Evolutionary conservation across 768 basidiomycete genomes (phyloP), one percentile per base, ranked within the genome.

Genomic region (Calocybe gangraenosa): DNA sequence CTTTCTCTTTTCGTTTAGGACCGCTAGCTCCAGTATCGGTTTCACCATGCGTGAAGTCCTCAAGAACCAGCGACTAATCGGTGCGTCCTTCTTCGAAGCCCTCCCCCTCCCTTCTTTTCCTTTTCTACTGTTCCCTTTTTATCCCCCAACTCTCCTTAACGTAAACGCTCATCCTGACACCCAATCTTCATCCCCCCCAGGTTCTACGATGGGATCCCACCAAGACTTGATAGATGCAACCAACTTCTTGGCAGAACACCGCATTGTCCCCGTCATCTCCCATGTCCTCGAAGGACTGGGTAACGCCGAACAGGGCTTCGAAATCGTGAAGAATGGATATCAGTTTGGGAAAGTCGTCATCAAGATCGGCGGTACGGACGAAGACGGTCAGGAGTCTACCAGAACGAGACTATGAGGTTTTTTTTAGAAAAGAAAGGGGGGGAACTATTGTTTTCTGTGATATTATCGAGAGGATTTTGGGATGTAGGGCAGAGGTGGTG

Each of bases 121-220:
- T 46, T 10, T 35, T 42, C 31, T n/a, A 37, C n/a, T 14, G 22
- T 25, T 15, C 20, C 38, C 9, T 40, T 23, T 38, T 10, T 22
- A 13, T 38, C 21, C 9, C 22, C 22, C 23, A 40, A 15, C 7
- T 40, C 18, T 19, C 31, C 17, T 5, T 17, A 7, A 25, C 42
- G 5, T 28, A 22, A 25, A 34, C 13, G 25, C 35, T 21, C n/a
- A 20, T 38, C 23, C 39, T n/a, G 38, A 36, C 11, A 28, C 25
- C 22, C 23, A n/a, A 2, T 37, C 33, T n/a, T 41, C 19, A 14
- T 15, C 22, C 14, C 22, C 6, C 34, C 23, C 47, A 89, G 89
- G 88, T 28, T 87, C 87, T 1, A 89, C 83, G 20, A 89, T 92
- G 88, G 90, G 88, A 14, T 90, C 88, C 7, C 78, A 73, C 53